phyloP scores from a whole-genome alignment of 2,329 filamentous ascomycete species.

The Neophaeococcomyces aloes region DNA sequence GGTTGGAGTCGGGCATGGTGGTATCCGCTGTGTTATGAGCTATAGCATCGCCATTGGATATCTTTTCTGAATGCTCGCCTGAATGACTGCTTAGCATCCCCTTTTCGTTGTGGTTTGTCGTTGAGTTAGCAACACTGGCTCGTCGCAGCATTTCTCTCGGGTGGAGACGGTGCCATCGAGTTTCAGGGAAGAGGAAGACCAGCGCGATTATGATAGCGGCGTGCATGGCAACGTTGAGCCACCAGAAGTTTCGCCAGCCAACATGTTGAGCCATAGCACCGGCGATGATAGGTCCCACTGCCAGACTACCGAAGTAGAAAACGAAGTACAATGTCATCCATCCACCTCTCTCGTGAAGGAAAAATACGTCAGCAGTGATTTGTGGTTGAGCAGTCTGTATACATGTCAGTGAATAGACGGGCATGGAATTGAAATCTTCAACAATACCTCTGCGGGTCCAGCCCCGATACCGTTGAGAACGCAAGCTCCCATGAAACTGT shows the following conservation, averaged over 20 bases:
- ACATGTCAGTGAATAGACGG: too few relatives aligned
- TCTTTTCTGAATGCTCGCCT: conserved; percentile 10
- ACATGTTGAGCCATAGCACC: conserved; percentile 50
- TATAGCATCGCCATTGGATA: conserved; percentile 7
- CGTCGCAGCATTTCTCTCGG: conserved; percentile 16
- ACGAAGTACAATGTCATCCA: conserved; percentile 39
- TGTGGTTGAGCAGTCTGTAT: conserved; percentile 49
- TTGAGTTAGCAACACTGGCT: not conserved
- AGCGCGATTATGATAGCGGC: conserved; percentile 41
- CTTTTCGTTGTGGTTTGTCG: conserved; percentile 6
- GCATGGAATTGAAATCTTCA: not conserved
- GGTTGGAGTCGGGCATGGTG: conserved; percentile 13
- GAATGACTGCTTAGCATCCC: not conserved
- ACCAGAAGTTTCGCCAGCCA: conserved; percentile 56
- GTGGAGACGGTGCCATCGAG: conserved; percentile 45
- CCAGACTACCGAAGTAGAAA: conserved; percentile 52
- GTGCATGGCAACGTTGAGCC: conserved; percentile 50
- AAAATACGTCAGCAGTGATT: conserved; percentile 55
- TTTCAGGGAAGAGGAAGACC: conserved; percentile 54
- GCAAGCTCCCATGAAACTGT: conserved; percentile 54
- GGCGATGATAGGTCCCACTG: conserved; percentile 49
- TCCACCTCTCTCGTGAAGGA: conserved; percentile 54
- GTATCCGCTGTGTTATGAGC: not conserved
- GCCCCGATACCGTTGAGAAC: conserved; percentile 53
- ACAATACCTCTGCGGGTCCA: conserved; percentile 44